Conservation (phyloP, 129 eudicot genomes). For the Flaveria trinervia region DNA sequence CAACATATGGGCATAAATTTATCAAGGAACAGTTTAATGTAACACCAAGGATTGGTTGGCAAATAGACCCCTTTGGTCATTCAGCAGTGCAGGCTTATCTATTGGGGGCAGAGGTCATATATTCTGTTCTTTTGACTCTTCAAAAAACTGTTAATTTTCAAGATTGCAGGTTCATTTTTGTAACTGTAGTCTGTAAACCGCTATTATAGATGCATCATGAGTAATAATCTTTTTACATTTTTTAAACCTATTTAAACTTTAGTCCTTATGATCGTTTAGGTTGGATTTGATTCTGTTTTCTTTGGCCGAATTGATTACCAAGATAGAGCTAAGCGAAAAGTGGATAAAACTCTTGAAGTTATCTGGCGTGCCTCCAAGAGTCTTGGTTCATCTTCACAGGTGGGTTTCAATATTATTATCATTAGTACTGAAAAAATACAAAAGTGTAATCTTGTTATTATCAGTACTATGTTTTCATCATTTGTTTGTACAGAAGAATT, state of each 20-base stretch:
- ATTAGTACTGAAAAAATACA: not conserved
- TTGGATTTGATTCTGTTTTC: constrained; percentile 90
- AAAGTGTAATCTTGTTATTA: not conserved
- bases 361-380: constrained; percentile 79
- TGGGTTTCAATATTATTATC: constrained; percentile 14
- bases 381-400: constrained; percentile 89
- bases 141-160: not conserved
- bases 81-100: constrained; percentile 98
- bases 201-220: too few species aligned
- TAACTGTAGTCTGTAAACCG: too few species aligned
- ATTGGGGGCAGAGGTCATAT: constrained; percentile 85
- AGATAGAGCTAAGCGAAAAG: constrained; percentile 76
- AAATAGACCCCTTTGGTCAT: constrained; percentile 98
- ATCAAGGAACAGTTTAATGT: constrained; percentile 76
- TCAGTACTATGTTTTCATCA: not conserved
- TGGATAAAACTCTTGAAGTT: constrained; percentile 75
- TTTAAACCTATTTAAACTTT: constrained; percentile 8
- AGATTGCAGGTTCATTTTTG: not conserved
- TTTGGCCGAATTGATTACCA: constrained; percentile 90
- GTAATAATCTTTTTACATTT: not conserved
- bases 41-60: constrained; percentile 97
- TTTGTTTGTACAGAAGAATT: not conserved
- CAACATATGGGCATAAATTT: constrained; percentile 81
- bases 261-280: constrained; percentile 46
- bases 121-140: constrained; percentile 5